These are phyloP conservation scores for Malus orientalis DNA, from an alignment of 306 rosid genomes.

Conservation along the genomic window DNA sequence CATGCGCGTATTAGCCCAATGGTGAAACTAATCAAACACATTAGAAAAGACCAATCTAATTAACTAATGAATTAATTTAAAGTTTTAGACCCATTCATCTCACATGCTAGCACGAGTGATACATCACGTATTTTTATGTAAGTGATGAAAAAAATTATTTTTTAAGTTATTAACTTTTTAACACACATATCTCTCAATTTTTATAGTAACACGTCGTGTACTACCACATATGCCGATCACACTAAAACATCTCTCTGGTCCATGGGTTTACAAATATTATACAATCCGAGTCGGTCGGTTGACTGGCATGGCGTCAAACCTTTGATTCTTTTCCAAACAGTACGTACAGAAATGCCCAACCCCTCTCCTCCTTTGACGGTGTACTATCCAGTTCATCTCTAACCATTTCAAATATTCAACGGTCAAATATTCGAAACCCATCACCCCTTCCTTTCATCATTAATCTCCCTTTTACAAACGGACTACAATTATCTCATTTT, in stretches of 20 bases:
- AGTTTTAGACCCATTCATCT: no score
- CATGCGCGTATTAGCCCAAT: no score
- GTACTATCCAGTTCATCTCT: not conserved
- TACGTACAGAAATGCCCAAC: not conserved
- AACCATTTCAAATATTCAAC: conserved; percentile 34
- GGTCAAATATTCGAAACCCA: conserved; percentile 30
- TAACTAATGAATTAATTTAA: no score
- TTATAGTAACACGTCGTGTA: fast-evolving
- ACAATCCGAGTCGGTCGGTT: conserved; percentile 7
- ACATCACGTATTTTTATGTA: no score
- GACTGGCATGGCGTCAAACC: conserved; percentile 15
- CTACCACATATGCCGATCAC: fast-evolving
- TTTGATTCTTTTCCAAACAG: conserved; percentile 9
- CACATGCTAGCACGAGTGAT: no score
- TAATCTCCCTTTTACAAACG: not conserved
- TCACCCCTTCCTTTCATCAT: not conserved
- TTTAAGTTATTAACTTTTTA: no score
- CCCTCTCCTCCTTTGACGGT: conserved; percentile 3
- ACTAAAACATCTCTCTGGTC: not conserved
- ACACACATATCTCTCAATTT: no score
- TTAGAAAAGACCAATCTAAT: no score
- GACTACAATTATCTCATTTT: no score
- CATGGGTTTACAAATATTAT: not conserved
- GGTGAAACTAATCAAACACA: no score
- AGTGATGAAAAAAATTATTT: no score